Evolutionary conservation across 148 eudicot species (phyloP).

Genomic region (Hydrangea macrophylla): DNA sequence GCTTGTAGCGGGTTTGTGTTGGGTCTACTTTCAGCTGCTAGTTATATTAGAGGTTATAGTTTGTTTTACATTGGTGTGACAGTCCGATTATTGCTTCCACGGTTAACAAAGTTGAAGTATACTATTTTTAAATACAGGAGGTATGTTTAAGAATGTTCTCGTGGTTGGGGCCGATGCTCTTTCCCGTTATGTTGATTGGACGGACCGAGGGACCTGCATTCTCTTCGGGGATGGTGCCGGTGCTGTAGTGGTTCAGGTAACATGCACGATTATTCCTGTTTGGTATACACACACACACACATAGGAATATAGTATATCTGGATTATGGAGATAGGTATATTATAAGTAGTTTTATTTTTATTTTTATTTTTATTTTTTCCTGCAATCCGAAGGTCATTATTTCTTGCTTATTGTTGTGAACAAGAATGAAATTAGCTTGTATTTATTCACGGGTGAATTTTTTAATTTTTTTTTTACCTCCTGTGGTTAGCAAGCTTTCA

Average conservation of each 20-base stretch:
- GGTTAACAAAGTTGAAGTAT: not conserved
- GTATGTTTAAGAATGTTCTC: slow-evolving; percentile 83
- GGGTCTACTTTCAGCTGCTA: slow-evolving; percentile 86
- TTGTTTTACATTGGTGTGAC: slow-evolving; percentile 20
- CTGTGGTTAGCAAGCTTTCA: too few relatives aligned
- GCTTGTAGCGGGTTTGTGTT: slow-evolving; percentile 92
- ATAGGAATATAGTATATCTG: not conserved
- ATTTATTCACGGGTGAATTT: not conserved
- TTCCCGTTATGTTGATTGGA: slow-evolving; percentile 95
- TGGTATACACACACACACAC: not conserved
- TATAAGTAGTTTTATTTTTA: too few relatives aligned
- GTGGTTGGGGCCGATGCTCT: slow-evolving; percentile 95
- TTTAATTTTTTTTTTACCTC: too few relatives aligned
- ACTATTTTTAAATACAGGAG: slow-evolving; percentile 38
- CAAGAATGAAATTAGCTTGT: not conserved
- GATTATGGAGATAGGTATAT: not conserved
- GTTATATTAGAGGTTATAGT: slow-evolving; percentile 75
- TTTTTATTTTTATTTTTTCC: too few relatives aligned
- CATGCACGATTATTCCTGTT: too few relatives aligned
- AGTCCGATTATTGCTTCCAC: slow-evolving; percentile 8
- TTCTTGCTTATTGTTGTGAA: not conserved
- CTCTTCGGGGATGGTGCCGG: slow-evolving; percentile 99
- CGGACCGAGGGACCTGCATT: slow-evolving; percentile 94
- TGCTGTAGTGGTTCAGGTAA: slow-evolving; percentile 88
- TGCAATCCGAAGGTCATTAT: too few relatives aligned